Conservation (phyloP, 192 early-diverging fungal genomes). For the Umbelopsis isabellina region DNA sequence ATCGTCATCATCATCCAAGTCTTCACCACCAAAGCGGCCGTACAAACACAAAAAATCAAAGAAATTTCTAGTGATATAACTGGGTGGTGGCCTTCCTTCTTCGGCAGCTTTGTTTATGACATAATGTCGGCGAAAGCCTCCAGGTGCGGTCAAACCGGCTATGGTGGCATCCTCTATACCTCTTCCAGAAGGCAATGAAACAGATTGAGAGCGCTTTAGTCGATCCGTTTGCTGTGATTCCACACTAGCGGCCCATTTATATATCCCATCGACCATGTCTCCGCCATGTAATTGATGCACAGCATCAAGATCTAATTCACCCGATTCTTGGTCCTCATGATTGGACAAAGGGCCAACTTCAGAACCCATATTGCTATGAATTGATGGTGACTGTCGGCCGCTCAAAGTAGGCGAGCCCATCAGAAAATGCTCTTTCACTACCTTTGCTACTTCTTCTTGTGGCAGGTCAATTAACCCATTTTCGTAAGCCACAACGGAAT, state of each 20-base stretch:
- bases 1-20: constrained; percentile 76
- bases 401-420: constrained; percentile 29
- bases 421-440: constrained; percentile 38
- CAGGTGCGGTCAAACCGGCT: constrained; percentile 69
- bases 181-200: constrained; percentile 45
- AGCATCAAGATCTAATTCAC: background rate
- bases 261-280: constrained; percentile 85
- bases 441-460: constrained; percentile 38
- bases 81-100: constrained; percentile 72
- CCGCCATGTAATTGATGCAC: constrained; percentile 64
- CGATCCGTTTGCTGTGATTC: constrained; percentile 49
- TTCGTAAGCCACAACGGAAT: constrained; percentile 5
- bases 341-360: background rate
- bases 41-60: constrained; percentile 93
- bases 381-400: background rate
- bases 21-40: constrained; percentile 93
- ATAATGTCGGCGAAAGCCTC: constrained; percentile 90
- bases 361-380: background rate
- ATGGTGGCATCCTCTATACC: constrained; percentile 52
- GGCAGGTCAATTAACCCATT: constrained; percentile 27
- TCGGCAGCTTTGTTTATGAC: constrained; percentile 71
- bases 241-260: constrained; percentile 83
- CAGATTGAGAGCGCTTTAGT: constrained; percentile 44
- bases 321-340: background rate
- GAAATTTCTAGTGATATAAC: constrained; percentile 86